A percentile compares a stretch with the other conserved stretches of the same genome.
phyloP scores from a whole-genome alignment of 495 filamentous ascomycete genomes.

The Aspergillus heteromorphus region DNA sequence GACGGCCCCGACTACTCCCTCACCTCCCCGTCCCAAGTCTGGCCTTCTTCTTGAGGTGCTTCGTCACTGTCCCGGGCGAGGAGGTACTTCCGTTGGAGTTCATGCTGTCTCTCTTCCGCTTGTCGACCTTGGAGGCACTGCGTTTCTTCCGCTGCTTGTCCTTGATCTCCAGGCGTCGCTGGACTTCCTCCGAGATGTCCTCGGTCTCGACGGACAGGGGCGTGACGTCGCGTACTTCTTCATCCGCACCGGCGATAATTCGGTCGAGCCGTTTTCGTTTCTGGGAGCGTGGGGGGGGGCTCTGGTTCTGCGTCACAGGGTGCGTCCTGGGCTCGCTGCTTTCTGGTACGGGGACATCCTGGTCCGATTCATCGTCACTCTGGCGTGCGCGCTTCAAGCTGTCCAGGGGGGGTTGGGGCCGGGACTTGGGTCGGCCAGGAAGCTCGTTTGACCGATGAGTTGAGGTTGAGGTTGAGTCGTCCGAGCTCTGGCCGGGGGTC shows the following conservation, averaged over 20 bases:
- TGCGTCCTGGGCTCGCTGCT: background rate
- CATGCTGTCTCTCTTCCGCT: conserved; percentile 38
- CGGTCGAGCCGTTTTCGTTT: conserved; percentile 23
- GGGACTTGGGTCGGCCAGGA: too few species aligned
- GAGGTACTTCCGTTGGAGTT: conserved; percentile 28
- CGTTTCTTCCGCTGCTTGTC: conserved; percentile 31
- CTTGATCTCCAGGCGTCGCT: conserved; percentile 34
- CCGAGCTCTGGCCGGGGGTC: too few species aligned
- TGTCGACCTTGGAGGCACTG: conserved; percentile 23
- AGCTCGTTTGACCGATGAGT: background rate
- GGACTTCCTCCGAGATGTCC: conserved; percentile 43
- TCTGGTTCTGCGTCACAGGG: background rate
- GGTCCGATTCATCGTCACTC: background rate
- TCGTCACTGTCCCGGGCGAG: conserved; percentile 6
- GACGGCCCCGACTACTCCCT: background rate
- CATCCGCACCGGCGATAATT: conserved; percentile 12
- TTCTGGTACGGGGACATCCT: background rate
- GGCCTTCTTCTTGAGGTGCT: conserved; percentile 23
- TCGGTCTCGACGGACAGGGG: conserved; percentile 35
- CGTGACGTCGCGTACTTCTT: conserved; percentile 16
- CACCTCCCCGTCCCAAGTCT: conserved; percentile 1
- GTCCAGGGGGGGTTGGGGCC: background rate
- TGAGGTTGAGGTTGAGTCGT: background rate
- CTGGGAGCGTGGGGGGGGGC: background rate
- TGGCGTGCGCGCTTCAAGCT: background rate